Base-by-base conservation (phyloP, 225 moss, liverwort and hornwort genomes). In the Bryum argenteum region DNA sequence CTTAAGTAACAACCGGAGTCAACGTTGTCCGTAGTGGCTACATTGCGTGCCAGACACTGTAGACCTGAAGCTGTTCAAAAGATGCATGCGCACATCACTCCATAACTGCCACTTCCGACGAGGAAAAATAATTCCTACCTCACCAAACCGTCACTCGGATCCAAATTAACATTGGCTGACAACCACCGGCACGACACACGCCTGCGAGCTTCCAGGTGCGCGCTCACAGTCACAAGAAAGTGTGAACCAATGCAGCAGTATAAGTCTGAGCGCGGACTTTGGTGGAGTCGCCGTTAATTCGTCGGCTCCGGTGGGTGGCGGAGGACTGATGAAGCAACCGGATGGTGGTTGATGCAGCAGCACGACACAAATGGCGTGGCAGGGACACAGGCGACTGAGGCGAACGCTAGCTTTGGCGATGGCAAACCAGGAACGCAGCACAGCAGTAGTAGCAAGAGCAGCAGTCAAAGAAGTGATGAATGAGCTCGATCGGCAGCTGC, bases 321-420 rank as follows among this genome's bases (percentile, higher is more conserved):
- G 10, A 47, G 75, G 58, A 52, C 60, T 64, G 71, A 71, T 58
- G 54, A 42, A 52, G 62, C 47, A 56, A 67, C 48, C 67, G 17
- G 33, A 54, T 45, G 62, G 78, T 82, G 38, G 82, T 82, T 74
- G 78, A 42, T 63, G 76, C 53, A n/a, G n/a, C n/a, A n/a, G n/a
- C n/a, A n/a, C n/a, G n/a, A n/a, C n/a, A n/a, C n/a, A n/a, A n/a
- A n/a, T n/a, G n/a, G n/a, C n/a, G n/a, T n/a, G n/a, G n/a, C n/a
- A n/a, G n/a, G n/a, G n/a, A n/a, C n/a, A n/a, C n/a, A n/a, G n/a
- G n/a, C n/a, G n/a, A n/a, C n/a, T n/a, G 4, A 33, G 33, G 33
- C 33, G 0, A 33, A 6, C 33, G n/a, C n/a, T n/a, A n/a, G n/a
- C n/a, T n/a, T 33, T 33, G 33, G 2, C 3, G 33, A 48, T 16